phyloP scores from a whole-genome alignment of 768 basidiomycete genomes.

The Suillus lakei region DNA sequence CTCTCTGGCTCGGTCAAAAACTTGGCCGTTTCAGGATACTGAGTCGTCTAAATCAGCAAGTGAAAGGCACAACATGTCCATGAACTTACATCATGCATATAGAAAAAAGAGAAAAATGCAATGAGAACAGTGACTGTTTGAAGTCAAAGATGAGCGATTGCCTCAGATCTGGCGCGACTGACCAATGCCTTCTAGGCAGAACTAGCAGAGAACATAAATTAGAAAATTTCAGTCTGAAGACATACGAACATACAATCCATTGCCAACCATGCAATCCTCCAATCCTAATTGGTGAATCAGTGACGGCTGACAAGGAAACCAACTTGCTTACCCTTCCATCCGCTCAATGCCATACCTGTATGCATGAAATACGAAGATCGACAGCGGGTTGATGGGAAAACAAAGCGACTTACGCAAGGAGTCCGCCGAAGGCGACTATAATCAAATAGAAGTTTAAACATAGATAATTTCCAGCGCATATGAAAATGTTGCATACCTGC shows the following conservation, averaged over 20 bases:
- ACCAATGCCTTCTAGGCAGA: slow-evolving; percentile 37
- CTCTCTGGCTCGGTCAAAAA: slow-evolving; percentile 56
- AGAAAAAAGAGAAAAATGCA: slow-evolving; percentile 44
- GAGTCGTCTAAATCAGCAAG: not conserved
- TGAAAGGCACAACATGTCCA: not conserved
- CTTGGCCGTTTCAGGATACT: slow-evolving; percentile 63
- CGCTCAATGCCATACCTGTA: slow-evolving; percentile 40
- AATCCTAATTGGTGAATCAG: slow-evolving; percentile 8
- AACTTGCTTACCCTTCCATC: slow-evolving; percentile 40
- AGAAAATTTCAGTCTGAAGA: not conserved
- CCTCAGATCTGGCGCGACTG: slow-evolving; percentile 5
- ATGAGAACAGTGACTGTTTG: slow-evolving; percentile 24
- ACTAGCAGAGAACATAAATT: slow-evolving; percentile 20
- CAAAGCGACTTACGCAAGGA: slow-evolving; percentile 43
- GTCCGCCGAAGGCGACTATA: slow-evolving; percentile 50
- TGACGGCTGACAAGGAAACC: slow-evolving; percentile 14
- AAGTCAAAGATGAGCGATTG: not conserved
- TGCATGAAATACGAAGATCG: not conserved
- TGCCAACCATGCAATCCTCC: slow-evolving; percentile 41
- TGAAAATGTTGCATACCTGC: slow-evolving; percentile 40
- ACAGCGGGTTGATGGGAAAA: not conserved
- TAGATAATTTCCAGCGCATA: not conserved
- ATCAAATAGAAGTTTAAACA: not conserved
- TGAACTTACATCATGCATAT: slow-evolving; percentile 54
- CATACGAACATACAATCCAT: slow-evolving; percentile 36